A percentile compares a stretch with the other conserved stretches of the same genome.
Evolutionary conservation across 371 early-diverging fungal genomes (phyloP).

Genomic region (Ordospora pajunii): DNA sequence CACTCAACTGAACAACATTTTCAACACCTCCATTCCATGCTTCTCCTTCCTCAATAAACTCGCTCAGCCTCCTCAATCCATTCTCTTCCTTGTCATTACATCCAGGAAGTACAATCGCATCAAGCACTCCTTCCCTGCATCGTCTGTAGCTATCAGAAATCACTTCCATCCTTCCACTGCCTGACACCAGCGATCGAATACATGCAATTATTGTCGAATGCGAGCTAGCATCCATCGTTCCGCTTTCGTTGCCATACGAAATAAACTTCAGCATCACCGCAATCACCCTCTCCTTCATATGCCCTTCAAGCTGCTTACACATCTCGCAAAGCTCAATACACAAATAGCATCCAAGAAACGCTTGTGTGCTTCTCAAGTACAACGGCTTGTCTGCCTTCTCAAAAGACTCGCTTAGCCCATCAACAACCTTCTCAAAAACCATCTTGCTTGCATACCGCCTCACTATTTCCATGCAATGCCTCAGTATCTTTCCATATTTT

Average conservation of each 20-base stretch:
- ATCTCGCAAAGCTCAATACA: conserved; percentile 29
- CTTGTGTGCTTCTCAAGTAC: conserved; percentile 30
- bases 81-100: neutral
- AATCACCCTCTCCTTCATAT: conserved; percentile 16
- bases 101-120: neutral
- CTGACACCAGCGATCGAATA: neutral
- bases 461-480: conserved; percentile 88
- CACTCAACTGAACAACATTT: conserved; percentile 83
- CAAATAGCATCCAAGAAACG: conserved; percentile 49
- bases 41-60: neutral
- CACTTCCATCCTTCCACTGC: neutral
- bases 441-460: conserved; percentile 71
- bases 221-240: conserved; percentile 40
- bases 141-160: neutral
- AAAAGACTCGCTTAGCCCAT: neutral
- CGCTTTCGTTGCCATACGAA: conserved; percentile 30
- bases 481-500: conserved; percentile 81
- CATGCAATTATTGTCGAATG: conserved; percentile 38
- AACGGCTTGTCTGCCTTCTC: conserved; percentile 11
- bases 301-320: conserved; percentile 8
- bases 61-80: neutral
- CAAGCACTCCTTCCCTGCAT: neutral
- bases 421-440: conserved; percentile 18
- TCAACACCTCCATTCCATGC: neutral
- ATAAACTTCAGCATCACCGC: conserved; percentile 36